Percentiles rank a stretch among this genome's conserved stretches.
Conservation (phyloP, 768 basidiomycete genomes). For the Tulasnella sp. region DNA sequence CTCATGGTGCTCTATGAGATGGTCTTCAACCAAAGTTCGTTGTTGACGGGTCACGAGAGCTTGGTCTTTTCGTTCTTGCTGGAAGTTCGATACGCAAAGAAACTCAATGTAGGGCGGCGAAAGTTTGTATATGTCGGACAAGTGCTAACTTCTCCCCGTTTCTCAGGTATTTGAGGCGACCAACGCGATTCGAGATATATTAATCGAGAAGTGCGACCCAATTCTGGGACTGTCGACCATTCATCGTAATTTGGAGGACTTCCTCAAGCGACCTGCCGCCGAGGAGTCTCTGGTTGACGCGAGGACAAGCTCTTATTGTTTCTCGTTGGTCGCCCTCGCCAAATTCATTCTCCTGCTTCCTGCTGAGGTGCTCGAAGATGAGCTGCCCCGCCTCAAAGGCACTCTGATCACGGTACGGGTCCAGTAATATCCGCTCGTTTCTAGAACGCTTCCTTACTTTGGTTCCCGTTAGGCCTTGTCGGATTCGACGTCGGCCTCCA, state of each 20-base stretch:
- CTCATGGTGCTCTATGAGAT: conserved; percentile 81
- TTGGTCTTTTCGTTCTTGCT: conserved; percentile 70
- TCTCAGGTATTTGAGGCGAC: conserved; percentile 76
- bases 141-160: conserved; percentile 6
- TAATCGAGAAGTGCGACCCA: conserved; percentile 69
- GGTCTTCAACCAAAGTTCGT: conserved; percentile 64
- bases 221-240: conserved; percentile 82
- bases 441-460: neutral
- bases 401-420: conserved; percentile 63
- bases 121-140: neutral
- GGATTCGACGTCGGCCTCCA: conserved; percentile 38
- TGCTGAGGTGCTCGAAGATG: conserved; percentile 80
- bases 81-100: conserved; percentile 66
- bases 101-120: conserved; percentile 53
- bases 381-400: conserved; percentile 67
- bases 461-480: conserved; percentile 12
- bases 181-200: conserved; percentile 69
- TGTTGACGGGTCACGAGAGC: conserved; percentile 75
- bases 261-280: conserved; percentile 52
- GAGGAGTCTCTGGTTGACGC: conserved; percentile 44
- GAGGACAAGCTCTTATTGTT: conserved; percentile 68
- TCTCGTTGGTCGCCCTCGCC: conserved; percentile 77
- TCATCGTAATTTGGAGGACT: conserved; percentile 65
- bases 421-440: neutral
- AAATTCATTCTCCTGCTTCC: conserved; percentile 80